phyloP scores from a whole-genome alignment of 2,329 filamentous ascomycete genomes.

The Sordariomycetes sp. region DNA sequence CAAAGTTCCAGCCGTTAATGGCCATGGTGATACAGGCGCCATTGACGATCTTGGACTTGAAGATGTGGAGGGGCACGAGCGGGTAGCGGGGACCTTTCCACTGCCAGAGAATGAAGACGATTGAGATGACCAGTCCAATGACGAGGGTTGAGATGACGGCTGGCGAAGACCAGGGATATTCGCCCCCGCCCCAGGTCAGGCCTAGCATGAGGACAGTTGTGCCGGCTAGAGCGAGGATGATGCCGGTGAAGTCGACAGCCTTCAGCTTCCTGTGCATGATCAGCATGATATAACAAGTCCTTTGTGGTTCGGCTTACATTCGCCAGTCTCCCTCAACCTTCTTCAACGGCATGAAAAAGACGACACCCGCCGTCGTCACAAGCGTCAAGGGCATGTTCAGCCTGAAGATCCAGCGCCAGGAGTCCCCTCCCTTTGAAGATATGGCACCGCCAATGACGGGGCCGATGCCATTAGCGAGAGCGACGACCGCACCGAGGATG shows the following conservation, averaged over 20 bases:
- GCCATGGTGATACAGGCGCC: slow-evolving; percentile 47
- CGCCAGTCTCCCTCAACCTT: slow-evolving; percentile 43
- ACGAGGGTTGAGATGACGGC: slow-evolving; percentile 36
- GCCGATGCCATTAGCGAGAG: slow-evolving; percentile 43
- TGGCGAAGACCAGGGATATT: slow-evolving; percentile 35
- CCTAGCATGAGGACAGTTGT: slow-evolving; percentile 42
- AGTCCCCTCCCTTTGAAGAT: slow-evolving; percentile 31
- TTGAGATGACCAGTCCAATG: slow-evolving; percentile 28
- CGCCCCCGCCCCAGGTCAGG: slow-evolving; percentile 42
- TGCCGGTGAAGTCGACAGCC: slow-evolving; percentile 41
- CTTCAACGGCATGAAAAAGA: slow-evolving; percentile 49
- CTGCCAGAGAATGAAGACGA: slow-evolving; percentile 36
- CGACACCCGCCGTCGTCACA: slow-evolving; percentile 32
- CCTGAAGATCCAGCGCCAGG: slow-evolving; percentile 45
- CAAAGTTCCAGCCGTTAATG: slow-evolving; percentile 50
- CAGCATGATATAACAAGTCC: background rate
- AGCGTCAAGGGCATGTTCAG: slow-evolving; percentile 43
- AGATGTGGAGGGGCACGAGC: slow-evolving; percentile 42
- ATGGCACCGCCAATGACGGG: slow-evolving; percentile 44
- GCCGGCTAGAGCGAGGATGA: slow-evolving; percentile 32
- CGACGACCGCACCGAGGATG: slow-evolving; percentile 38
- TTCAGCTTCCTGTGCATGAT: slow-evolving; percentile 28
- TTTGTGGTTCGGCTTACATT: slow-evolving; percentile 15
- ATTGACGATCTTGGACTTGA: slow-evolving; percentile 42
- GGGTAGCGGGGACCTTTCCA: slow-evolving; percentile 38